Percentiles rank a stretch among this genome's conserved stretches.
Conservation (phyloP, 306 rosid species). For the Prunus kanzakura region DNA sequence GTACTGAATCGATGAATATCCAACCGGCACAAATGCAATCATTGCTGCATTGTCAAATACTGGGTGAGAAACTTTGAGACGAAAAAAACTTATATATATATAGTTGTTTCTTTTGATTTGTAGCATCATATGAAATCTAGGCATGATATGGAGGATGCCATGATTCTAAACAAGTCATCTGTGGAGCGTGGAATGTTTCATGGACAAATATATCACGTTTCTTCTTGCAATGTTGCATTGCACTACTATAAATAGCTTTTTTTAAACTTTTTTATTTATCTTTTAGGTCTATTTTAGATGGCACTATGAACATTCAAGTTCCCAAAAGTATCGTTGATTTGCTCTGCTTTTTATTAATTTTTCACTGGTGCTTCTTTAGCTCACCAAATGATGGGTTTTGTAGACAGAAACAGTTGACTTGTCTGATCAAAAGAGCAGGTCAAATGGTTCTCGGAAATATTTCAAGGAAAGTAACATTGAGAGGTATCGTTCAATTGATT, state of each 20-base stretch:
- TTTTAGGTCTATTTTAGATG: background rate
- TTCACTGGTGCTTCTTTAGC: background rate
- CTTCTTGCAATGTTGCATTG: slow-evolving; percentile 14
- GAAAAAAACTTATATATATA: too few species aligned
- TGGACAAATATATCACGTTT: slow-evolving; percentile 90
- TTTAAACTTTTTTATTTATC: background rate
- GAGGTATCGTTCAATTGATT: slow-evolving; percentile 48
- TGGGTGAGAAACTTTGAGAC: slow-evolving; percentile 53
- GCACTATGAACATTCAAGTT: background rate
- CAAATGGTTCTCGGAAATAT: slow-evolving; percentile 31
- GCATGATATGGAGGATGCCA: slow-evolving; percentile 98
- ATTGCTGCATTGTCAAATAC: slow-evolving; percentile 93
- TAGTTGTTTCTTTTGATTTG: background rate
- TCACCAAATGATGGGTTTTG: slow-evolving; percentile 7
- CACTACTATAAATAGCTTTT: background rate
- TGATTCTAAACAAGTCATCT: slow-evolving; percentile 92
- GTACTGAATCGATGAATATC: slow-evolving; percentile 75
- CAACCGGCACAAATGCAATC: slow-evolving; percentile 89
- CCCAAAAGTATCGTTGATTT: too few species aligned
- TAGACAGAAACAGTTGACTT: slow-evolving; percentile 88
- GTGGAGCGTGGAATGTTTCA: slow-evolving; percentile 97
- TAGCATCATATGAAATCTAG: slow-evolving; percentile 38
- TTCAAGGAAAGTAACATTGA: slow-evolving; percentile 66
- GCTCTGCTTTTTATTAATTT: background rate
- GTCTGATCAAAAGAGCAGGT: slow-evolving; percentile 40